A percentile compares a stretch with the other conserved stretches of the same genome.
Conservation (phyloP, 371 early-diverging fungal genomes). For the Lichtheimia ramosa region DNA sequence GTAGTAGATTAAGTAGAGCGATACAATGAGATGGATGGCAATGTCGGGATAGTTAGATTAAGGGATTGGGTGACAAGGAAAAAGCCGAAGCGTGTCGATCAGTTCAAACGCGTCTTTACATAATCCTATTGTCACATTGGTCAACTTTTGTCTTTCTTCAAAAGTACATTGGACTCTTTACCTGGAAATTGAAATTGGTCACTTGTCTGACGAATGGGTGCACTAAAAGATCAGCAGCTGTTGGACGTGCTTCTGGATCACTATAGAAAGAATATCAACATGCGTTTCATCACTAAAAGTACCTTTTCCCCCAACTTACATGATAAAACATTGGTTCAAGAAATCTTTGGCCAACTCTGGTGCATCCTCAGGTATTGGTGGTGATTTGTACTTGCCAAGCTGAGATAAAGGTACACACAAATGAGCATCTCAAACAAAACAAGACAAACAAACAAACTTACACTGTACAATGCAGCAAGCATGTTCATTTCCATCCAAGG, state of each 20-base stretch:
- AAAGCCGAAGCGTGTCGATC: too few species aligned
- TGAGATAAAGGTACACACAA: conserved; percentile 17
- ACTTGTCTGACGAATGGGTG: conserved; percentile 59
- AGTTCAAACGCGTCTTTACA: too few species aligned
- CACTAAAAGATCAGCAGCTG: conserved; percentile 62
- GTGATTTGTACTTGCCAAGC: conserved; percentile 79
- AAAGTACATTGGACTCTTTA: conserved; percentile 4
- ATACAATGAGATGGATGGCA: too few species aligned
- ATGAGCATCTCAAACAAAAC: neutral
- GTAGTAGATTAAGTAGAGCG: too few species aligned
- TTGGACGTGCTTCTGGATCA: conserved; percentile 65
- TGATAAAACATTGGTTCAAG: conserved; percentile 72
- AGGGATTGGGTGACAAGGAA: too few species aligned
- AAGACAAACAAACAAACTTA: conserved; percentile 14
- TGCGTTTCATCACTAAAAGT: neutral
- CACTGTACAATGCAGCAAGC: conserved; percentile 84
- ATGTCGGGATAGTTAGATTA: too few species aligned
- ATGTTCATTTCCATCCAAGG: conserved; percentile 89
- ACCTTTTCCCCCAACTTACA: conserved; percentile 38
- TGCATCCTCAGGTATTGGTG: conserved; percentile 76
- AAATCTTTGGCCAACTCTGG: conserved; percentile 75
- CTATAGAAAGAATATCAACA: conserved; percentile 13
- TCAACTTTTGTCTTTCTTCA: too few species aligned
- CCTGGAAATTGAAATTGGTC: conserved; percentile 59
- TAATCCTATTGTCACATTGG: too few species aligned